These are phyloP conservation scores for Fusarium proliferatum DNA, from an alignment of 2,329 filamentous ascomycete species.

Conservation along the genomic window DNA sequence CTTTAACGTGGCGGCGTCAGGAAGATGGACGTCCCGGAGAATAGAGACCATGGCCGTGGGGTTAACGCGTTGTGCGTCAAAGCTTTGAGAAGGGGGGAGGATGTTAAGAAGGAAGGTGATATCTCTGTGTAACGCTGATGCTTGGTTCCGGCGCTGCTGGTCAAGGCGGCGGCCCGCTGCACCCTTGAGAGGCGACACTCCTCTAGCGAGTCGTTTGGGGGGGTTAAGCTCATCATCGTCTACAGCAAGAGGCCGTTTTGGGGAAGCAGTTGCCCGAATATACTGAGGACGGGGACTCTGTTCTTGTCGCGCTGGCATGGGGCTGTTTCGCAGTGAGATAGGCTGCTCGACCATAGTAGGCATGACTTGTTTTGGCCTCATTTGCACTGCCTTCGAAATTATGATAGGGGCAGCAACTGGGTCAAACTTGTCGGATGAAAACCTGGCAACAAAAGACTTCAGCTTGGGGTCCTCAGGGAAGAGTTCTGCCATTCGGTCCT, in stretches of 20 bases:
- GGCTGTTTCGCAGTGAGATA: slow-evolving; percentile 58
- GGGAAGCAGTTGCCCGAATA: slow-evolving; percentile 62
- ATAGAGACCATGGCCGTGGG: slow-evolving; percentile 78
- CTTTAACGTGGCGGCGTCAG: slow-evolving; percentile 69
- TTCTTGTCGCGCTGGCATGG: slow-evolving; percentile 51
- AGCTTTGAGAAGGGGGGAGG: slow-evolving; percentile 78
- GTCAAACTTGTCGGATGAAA: slow-evolving; percentile 78
- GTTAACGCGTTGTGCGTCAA: slow-evolving; percentile 77
- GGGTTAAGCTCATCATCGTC: slow-evolving; percentile 81
- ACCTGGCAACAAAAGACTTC: slow-evolving; percentile 79
- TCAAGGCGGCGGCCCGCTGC: slow-evolving; percentile 87
- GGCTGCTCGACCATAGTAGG: slow-evolving; percentile 64
- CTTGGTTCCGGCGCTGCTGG: slow-evolving; percentile 74
- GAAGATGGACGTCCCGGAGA: slow-evolving; percentile 74
- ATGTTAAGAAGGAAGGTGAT: slow-evolving; percentile 75
- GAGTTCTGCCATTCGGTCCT: slow-evolving; percentile 92
- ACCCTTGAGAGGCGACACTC: slow-evolving; percentile 93
- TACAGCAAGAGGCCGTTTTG: slow-evolving; percentile 69
- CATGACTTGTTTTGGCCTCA: slow-evolving; percentile 70
- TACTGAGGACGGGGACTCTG: slow-evolving; percentile 62
- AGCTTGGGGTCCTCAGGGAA: slow-evolving; percentile 88
- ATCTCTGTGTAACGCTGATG: slow-evolving; percentile 77
- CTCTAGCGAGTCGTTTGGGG: slow-evolving; percentile 86
- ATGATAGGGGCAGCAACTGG: slow-evolving; percentile 84
- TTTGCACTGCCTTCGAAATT: slow-evolving; percentile 83